These are phyloP conservation scores for Cercospora canescens DNA, from an alignment of 2,329 filamentous ascomycete species.

Conservation along the genomic window DNA sequence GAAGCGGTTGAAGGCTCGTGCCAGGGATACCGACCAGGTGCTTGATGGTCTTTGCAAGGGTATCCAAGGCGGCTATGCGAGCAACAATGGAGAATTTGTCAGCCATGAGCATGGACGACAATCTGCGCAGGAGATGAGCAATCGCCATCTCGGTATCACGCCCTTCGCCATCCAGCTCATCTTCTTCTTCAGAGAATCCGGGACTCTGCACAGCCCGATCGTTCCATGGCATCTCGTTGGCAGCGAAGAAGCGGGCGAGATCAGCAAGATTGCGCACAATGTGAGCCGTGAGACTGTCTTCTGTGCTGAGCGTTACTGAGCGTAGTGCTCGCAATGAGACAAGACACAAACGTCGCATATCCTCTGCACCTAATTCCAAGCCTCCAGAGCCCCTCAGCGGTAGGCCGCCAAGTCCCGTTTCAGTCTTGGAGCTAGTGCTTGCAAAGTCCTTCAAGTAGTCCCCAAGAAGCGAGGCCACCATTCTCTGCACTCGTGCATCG, in stretches of 20 bases:
- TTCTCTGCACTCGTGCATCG: constrained; percentile 73
- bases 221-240: constrained; percentile 55
- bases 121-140: constrained; percentile 74
- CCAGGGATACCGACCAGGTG: constrained; percentile 64
- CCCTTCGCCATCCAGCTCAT: constrained; percentile 39
- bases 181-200: constrained; percentile 44
- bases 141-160: constrained; percentile 53
- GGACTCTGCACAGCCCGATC: constrained; percentile 45
- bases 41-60: constrained; percentile 69
- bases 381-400: constrained; percentile 71
- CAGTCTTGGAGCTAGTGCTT: constrained; percentile 54
- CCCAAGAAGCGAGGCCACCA: constrained; percentile 71
- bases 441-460: constrained; percentile 81
- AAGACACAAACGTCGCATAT: constrained; percentile 61
- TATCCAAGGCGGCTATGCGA: constrained; percentile 70
- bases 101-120: constrained; percentile 67
- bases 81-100: constrained; percentile 63
- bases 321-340: constrained; percentile 61
- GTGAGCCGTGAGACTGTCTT: constrained; percentile 75
- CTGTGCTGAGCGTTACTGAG: constrained; percentile 56
- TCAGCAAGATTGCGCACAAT: constrained; percentile 81
- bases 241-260: constrained; percentile 66
- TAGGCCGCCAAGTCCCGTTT: constrained; percentile 54
- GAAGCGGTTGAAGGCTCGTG: constrained; percentile 63
- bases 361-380: constrained; percentile 63